phyloP scores from a whole-genome alignment of 139 green algal species.

The Coelastrella sp. region DNA sequence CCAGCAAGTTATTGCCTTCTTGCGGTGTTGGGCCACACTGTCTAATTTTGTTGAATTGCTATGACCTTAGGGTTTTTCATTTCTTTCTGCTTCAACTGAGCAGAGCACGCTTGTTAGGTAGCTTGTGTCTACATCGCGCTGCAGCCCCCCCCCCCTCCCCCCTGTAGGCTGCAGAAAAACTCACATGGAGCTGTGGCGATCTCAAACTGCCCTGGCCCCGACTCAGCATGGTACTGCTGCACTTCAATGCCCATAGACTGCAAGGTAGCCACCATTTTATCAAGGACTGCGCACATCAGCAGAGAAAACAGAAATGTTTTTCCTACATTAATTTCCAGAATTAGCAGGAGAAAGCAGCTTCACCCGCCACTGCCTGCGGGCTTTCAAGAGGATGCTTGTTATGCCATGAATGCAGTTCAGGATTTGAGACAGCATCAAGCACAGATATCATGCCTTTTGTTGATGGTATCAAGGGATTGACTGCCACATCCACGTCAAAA shows the following conservation, averaged over 20 bases:
- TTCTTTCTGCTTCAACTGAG: no score
- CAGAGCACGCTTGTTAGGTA: no score
- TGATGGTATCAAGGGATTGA: not conserved
- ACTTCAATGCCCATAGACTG: conserved; percentile 55
- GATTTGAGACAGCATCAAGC: not conserved
- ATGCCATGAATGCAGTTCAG: not conserved
- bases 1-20: no score
- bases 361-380: not conserved
- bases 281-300: conserved; percentile 57
- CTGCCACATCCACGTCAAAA: no score
- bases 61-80: no score
- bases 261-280: conserved; percentile 62
- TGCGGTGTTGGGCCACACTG: no score
- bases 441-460: not conserved
- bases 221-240: conserved; percentile 71
- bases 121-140: no score
- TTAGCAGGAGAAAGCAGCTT: not conserved
- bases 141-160: no score
- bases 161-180: not conserved
- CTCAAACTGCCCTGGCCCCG: conserved; percentile 74
- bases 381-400: not conserved
- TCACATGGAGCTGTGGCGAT: conserved; percentile 54
- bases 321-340: no score
- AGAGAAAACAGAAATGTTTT: not conserved
- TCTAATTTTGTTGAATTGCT: no score